A percentile compares a stretch with the other conserved stretches of the same genome.
These are phyloP conservation scores for Boletus holoroseus DNA, from an alignment of 1,284 basidiomycete genomes.

Conservation along the genomic window DNA sequence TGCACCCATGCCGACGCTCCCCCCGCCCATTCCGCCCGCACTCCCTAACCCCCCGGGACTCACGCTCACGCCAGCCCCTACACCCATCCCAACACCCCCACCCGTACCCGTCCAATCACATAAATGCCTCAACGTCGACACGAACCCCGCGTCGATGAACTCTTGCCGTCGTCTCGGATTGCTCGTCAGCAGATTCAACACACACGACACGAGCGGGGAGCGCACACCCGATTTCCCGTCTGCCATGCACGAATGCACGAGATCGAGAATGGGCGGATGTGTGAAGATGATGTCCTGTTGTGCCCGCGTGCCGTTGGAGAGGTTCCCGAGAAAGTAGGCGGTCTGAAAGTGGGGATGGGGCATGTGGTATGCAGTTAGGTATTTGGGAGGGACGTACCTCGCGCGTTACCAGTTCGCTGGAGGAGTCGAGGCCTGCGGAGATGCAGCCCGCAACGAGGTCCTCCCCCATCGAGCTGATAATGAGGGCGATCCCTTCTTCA, in stretches of 20 bases:
- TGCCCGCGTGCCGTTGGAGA: conserved; percentile 51
- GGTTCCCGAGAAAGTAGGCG: conserved; percentile 55
- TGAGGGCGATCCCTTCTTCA: conserved; percentile 54
- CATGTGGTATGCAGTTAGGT: not conserved
- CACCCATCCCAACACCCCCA: conserved; percentile 12
- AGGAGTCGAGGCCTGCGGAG: conserved; percentile 43
- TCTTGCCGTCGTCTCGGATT: conserved; percentile 35
- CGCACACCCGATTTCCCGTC: conserved; percentile 53
- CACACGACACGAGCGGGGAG: conserved; percentile 53
- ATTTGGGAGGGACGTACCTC: conserved; percentile 37
- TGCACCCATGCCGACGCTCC: conserved; percentile 24
- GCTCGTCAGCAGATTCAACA: conserved; percentile 46
- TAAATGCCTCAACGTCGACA: conserved; percentile 42
- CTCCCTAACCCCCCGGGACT: conserved; percentile 32
- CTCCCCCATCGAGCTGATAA: conserved; percentile 49
- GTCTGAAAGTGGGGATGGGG: conserved; percentile 37
- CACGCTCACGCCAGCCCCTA: conserved; percentile 23
- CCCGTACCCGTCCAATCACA: conserved; percentile 44
- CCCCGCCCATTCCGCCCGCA: conserved; percentile 19
- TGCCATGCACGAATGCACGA: conserved; percentile 51
- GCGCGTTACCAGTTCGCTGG: conserved; percentile 47
- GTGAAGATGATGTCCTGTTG: conserved; percentile 48
- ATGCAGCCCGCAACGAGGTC: conserved; percentile 43
- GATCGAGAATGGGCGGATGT: conserved; percentile 45
- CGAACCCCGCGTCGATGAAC: conserved; percentile 42